Conservation (phyloP, 1,284 basidiomycete genomes). For the Coniferiporia sulphurascens region DNA sequence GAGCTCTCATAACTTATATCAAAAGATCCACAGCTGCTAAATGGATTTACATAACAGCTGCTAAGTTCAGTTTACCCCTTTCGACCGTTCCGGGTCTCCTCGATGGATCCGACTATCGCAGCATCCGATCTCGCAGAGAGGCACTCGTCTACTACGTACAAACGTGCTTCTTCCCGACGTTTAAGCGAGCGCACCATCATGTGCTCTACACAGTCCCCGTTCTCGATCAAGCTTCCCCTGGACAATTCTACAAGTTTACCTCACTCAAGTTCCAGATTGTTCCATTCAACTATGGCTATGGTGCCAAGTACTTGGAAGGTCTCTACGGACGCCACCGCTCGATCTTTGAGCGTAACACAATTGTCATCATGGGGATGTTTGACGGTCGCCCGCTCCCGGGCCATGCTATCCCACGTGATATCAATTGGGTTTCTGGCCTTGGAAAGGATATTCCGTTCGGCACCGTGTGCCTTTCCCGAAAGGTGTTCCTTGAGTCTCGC, state of each 20-base stretch:
- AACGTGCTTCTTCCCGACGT: conserved; percentile 27
- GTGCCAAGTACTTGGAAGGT: conserved; percentile 2
- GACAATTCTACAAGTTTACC: conserved; percentile 23
- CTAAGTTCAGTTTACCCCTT: conserved; percentile 8
- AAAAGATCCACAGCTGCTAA: background rate
- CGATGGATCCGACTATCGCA: conserved; percentile 22
- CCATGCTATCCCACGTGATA: conserved; percentile 23
- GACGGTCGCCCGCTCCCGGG: conserved; percentile 23
- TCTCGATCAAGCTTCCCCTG: conserved; percentile 5
- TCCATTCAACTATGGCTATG: conserved; percentile 8
- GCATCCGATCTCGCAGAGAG: conserved; percentile 28
- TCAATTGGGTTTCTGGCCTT: conserved; percentile 25
- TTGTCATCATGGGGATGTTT: conserved; percentile 30
- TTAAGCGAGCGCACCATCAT: conserved; percentile 26
- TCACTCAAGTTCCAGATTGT: conserved; percentile 26
- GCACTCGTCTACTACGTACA: conserved; percentile 27
- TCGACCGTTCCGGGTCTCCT: conserved; percentile 21
- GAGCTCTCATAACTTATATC: conserved; percentile 13
- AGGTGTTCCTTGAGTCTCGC: conserved; percentile 29
- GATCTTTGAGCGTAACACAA: conserved; percentile 17
- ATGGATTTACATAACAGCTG: conserved; percentile 11
- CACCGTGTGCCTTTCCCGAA: conserved; percentile 27
- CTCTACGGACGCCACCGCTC: conserved; percentile 9
- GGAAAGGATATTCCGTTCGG: conserved; percentile 25
- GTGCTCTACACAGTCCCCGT: conserved; percentile 29